A percentile compares a stretch with the other conserved stretches of the same genome.
phyloP scores from a whole-genome alignment of 2,329 filamentous ascomycete species.

The Myriosclerotinia duriaeana region DNA sequence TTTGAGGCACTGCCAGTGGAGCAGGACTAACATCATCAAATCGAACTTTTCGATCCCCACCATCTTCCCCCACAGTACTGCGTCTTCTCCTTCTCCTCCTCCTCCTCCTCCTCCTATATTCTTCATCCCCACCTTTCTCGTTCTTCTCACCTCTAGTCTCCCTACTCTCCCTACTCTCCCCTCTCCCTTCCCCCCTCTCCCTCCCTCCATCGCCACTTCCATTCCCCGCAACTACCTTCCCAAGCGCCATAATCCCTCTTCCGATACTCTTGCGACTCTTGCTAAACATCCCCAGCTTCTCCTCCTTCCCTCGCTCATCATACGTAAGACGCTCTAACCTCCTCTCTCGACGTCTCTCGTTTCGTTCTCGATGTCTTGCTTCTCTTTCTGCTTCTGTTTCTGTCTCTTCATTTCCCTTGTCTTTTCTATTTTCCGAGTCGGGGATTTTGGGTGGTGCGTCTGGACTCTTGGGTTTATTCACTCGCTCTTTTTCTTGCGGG shows the following conservation, averaged over 20 bases:
- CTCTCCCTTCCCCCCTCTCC: too few relatives aligned
- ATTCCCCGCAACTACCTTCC: background rate
- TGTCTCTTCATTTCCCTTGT: too few relatives aligned
- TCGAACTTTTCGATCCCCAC: background rate
- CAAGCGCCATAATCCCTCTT: background rate
- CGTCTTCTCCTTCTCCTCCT: background rate
- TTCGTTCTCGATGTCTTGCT: background rate
- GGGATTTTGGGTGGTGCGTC: too few relatives aligned
- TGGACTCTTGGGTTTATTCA: too few relatives aligned
- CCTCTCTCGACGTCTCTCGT: background rate
- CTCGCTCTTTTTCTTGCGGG: too few relatives aligned
- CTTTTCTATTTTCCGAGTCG: background rate
- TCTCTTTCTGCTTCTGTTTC: background rate
- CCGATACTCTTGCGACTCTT: conserved; percentile 17
- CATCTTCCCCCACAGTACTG: background rate
- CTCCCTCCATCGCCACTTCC: too few relatives aligned
- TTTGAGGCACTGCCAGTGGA: too few relatives aligned
- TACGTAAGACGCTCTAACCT: background rate
- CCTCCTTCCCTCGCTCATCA: background rate
- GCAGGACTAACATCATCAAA: background rate
- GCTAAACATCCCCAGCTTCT: background rate
- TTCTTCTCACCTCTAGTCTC: background rate
- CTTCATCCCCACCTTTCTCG: background rate
- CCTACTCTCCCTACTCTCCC: too few relatives aligned
- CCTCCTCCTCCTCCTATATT: background rate